These are phyloP conservation scores for Xylaria sp. DNA, from an alignment of 2,329 filamentous ascomycete genomes.

Conservation along the genomic window DNA sequence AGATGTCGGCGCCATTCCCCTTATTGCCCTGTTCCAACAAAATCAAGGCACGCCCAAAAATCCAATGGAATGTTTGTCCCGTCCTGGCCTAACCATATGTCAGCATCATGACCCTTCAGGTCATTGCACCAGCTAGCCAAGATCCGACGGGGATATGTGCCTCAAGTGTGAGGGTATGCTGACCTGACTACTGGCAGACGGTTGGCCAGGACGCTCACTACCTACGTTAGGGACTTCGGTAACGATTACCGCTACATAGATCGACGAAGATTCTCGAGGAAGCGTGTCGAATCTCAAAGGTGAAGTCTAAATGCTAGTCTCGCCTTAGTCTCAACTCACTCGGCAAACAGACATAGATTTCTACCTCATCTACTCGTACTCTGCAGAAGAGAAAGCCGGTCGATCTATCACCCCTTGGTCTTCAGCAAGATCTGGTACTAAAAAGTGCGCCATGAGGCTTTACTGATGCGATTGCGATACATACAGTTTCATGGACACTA, in stretches of 20 bases:
- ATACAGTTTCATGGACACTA: not conserved
- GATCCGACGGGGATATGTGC: not conserved
- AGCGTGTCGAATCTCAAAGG: not conserved
- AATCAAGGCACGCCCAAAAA: no score
- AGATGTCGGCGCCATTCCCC: not conserved
- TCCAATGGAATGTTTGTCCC: no score
- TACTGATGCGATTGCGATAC: not conserved
- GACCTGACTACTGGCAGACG: not conserved
- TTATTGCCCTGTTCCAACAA: not conserved
- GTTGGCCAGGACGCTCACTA: not conserved
- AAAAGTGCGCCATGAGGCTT: not conserved
- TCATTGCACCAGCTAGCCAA: not conserved
- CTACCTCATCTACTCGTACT: not conserved
- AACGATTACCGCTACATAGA: not conserved
- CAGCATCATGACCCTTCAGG: not conserved
- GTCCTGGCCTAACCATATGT: not conserved
- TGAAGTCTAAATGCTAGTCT: not conserved
- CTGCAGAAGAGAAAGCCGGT: not conserved
- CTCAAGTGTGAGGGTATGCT: not conserved
- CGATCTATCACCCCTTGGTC: not conserved
- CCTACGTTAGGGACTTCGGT: not conserved
- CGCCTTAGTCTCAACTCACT: not conserved
- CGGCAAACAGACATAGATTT: not conserved
- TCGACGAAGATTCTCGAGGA: not conserved
- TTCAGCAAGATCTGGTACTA: not conserved